A percentile compares a stretch with the other conserved stretches of the same genome.
phyloP scores from a whole-genome alignment of 148 eudicot genomes.

The Cornus controversa region DNA sequence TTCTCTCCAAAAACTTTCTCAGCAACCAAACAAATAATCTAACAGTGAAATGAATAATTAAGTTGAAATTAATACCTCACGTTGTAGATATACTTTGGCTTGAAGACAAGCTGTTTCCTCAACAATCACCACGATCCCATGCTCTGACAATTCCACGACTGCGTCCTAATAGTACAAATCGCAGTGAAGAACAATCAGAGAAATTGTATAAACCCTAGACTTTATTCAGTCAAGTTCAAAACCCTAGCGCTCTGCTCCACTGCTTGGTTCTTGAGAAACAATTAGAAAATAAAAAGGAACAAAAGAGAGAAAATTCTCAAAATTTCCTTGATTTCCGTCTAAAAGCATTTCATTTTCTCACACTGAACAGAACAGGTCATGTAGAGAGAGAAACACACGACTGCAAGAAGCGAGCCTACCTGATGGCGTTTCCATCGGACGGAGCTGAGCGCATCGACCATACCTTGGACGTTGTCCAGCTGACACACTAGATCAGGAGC shows the following conservation, averaged over 20 bases:
- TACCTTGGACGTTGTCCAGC: slow-evolving; percentile 89
- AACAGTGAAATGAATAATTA: not conserved
- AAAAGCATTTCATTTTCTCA: not conserved
- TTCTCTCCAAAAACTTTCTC: not conserved
- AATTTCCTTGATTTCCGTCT: too few relatives aligned
- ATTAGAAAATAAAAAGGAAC: not conserved
- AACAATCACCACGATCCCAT: slow-evolving; percentile 82
- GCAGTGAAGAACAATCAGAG: not conserved
- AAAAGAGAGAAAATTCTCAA: not conserved
- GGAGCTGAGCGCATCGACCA: slow-evolving; percentile 89
- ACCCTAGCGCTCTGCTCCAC: slow-evolving; percentile 8
- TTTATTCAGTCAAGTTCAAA: not conserved
- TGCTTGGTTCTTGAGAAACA: not conserved
- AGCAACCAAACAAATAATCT: not conserved
- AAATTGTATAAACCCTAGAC: slow-evolving; percentile 2
- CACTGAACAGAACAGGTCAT: not conserved
- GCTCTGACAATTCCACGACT: slow-evolving; percentile 83
- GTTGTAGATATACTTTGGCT: slow-evolving; percentile 93
- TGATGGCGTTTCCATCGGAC: slow-evolving; percentile 97
- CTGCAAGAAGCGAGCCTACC: slow-evolving; percentile 27
- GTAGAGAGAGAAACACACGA: not conserved
- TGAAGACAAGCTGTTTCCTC: slow-evolving; percentile 93
- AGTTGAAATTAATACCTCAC: slow-evolving; percentile 55
- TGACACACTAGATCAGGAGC: slow-evolving; percentile 64
- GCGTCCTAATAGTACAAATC: slow-evolving; percentile 51